phyloP scores from a whole-genome alignment of 2,329 filamentous ascomycete species.

The Ophiocordyceps australis region DNA sequence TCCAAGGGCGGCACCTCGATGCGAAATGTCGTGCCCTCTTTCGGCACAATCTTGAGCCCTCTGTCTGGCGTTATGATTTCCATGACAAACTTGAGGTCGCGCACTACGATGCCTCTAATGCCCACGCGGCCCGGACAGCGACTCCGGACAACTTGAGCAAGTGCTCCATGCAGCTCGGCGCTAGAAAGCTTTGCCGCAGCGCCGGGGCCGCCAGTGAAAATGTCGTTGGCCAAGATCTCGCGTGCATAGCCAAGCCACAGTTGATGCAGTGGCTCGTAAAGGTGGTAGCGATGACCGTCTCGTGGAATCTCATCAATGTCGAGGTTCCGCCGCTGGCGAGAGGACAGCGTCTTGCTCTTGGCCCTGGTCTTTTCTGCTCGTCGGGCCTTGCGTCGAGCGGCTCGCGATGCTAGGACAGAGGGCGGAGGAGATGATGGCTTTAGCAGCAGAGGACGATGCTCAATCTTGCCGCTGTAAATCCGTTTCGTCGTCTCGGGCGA shows the following conservation, averaged over 20 bases:
- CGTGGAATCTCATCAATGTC: slow-evolving; percentile 60
- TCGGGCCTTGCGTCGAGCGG: slow-evolving; percentile 31
- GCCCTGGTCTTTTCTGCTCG: slow-evolving; percentile 25
- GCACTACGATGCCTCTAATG: slow-evolving; percentile 68
- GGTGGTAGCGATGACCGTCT: slow-evolving; percentile 40
- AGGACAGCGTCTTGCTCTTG: slow-evolving; percentile 54
- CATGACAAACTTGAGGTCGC: slow-evolving; percentile 74
- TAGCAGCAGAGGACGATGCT: slow-evolving; percentile 64
- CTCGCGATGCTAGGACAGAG: slow-evolving; percentile 33
- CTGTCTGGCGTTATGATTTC: slow-evolving; percentile 62
- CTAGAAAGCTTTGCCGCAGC: slow-evolving; percentile 61
- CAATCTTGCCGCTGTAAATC: slow-evolving; percentile 69
- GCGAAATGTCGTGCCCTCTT: slow-evolving; percentile 75
- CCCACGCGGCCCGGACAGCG: slow-evolving; percentile 69
- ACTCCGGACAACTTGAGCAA: slow-evolving; percentile 67
- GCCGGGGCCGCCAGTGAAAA: slow-evolving; percentile 33
- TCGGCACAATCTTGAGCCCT: slow-evolving; percentile 63
- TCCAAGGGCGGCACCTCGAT: slow-evolving; percentile 41
- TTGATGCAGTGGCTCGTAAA: slow-evolving; percentile 59
- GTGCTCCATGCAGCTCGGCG: slow-evolving; percentile 82
- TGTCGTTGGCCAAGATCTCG: slow-evolving; percentile 52
- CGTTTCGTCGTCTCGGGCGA: slow-evolving; percentile 50
- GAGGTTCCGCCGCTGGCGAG: slow-evolving; percentile 55
- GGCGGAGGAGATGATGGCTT: slow-evolving; percentile 54
- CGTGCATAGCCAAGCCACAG: slow-evolving; percentile 78